phyloP scores from a whole-genome alignment of 75 land plant species.

The Cunninghamia lanceolata region DNA sequence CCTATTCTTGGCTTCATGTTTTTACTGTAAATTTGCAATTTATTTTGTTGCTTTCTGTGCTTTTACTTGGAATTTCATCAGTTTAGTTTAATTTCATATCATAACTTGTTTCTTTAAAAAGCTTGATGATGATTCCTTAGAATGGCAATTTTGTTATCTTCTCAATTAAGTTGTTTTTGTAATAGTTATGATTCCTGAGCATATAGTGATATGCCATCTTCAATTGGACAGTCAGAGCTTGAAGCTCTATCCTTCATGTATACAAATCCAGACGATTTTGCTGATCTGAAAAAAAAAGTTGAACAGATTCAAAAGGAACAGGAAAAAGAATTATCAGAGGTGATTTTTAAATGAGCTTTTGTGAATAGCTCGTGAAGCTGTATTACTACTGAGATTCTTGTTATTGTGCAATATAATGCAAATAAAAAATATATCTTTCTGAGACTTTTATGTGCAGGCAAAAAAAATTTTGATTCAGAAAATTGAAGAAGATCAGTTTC shows the following conservation, averaged over 20 bases:
- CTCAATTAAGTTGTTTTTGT: conserved; percentile 1
- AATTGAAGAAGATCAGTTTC: conserved; percentile 74
- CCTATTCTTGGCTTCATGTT: neutral
- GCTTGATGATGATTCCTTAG: neutral
- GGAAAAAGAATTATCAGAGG: conserved; percentile 80
- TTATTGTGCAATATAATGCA: neutral
- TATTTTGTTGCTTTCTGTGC: neutral
- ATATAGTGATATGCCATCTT: neutral
- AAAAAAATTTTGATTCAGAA: conserved; percentile 63
- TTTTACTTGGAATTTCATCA: neutral
- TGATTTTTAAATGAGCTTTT: conserved; percentile 17
- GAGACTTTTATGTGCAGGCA: conserved; percentile 47
- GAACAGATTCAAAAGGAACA: conserved; percentile 66
- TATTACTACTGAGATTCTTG: neutral
- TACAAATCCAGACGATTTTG: conserved; percentile 71
- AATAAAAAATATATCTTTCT: neutral
- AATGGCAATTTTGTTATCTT: neutral
- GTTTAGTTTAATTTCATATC: neutral
- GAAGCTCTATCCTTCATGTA: conserved; percentile 95
- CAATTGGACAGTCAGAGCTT: conserved; percentile 84
- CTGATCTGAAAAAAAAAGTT: conserved; percentile 61
- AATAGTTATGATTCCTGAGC: neutral
- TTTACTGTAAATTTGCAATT: no score
- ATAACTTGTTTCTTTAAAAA: neutral
- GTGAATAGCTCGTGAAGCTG: neutral